Base-by-base conservation (phyloP, 345 rosid genomes). In the Gossypium mustelinum region DNA sequence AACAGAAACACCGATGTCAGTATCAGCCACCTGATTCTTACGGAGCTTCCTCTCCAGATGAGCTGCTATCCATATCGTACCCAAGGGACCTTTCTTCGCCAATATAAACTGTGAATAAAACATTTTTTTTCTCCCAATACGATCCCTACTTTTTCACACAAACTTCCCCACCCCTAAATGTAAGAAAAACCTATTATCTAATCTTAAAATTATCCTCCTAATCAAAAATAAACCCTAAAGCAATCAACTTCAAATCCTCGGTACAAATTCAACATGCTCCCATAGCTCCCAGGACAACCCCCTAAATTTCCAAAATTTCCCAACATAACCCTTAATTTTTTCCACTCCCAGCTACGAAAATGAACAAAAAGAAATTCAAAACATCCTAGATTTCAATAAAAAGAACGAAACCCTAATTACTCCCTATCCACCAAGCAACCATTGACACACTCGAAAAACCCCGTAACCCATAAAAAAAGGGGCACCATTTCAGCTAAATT, bases 81-180 rank as follows among this genome's bases (percentile, higher is more conserved):
- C 98, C 67, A 96, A 87, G 65, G 99, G 99, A 74, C 99, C 99
- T 86, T 96, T 96, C 94, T 96, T 96, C 64, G 99, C 99, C 89
- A 96, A 84, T 81, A 96, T 96, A 80, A 96, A 96, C 85, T 96
- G 99, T 67, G 99, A 93, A 78, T 96, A 96, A 83, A 96, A 96
- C 99, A 96, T 96, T 72, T 84, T 80, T 80, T 82, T 81, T 81
- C 76, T 60, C 57, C 78, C 71, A 59, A 55, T 13, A 63, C 71
- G 76, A 83, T 43, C 75, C 85, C 81, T 77, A 78, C 27, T 73
- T 75, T 65, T 72, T 75, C 24, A 72, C 73, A 64, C 71, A 80
- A 73, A 2, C 78, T 74, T 71, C 44, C 61, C 1, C 45, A 68
- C 80, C 73, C 73, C 43, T 47, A 47, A 43, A 64, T 47, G 58